Base-by-base conservation (phyloP, 257 asterid genomes). In the Gentiana dahurica region DNA sequence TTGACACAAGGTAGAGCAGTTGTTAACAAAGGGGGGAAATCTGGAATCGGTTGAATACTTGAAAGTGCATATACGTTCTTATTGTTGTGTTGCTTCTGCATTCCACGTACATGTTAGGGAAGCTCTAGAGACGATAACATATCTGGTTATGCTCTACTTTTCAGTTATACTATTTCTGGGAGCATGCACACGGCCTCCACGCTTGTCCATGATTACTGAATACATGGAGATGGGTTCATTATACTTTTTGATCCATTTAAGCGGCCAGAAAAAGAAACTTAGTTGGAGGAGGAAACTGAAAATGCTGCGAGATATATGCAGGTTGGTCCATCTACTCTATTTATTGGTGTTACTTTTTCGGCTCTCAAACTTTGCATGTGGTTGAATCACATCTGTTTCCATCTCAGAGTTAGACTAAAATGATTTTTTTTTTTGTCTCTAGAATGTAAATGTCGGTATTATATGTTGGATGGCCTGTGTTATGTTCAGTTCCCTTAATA, bases 181-280 rank as follows among this genome's bases (percentile, higher is more conserved):
- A 62, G 97, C 94, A 60, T 89, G 97, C 71, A 86, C 89, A 45
- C 74, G 73, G 66, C 95, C 97, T 55, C 95, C 95, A 7, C 95
- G 81, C 56, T 81, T 89, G 54, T 89, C 97, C 68, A 56, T 89
- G 69, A 83, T 86, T 56, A 89, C 95, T 2, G 95, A 89, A 65
- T 86, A 78, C 62, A 86, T 89, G 97, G 95, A 89, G 69, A 80
- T 86, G 97, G 94, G 97, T 55, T 86, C 97, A 45, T 72, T 89
- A 47, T 86, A 89, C 72, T 81, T 76, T 77, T 77, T 89, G 60
- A 86, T 89, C 79, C 97, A 86, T 44, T 77, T 79, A 59, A 83
- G 94, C 72, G 90, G 87, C 54, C 80, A 83, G 65, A 89, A 79
- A 64, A 89, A 89, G 80, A 89, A 79, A 79, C 92, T 89, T 65